These are phyloP conservation scores for Globisporangium canariense DNA, from an alignment of 352 stramenopile genomes.

Conservation along the genomic window DNA sequence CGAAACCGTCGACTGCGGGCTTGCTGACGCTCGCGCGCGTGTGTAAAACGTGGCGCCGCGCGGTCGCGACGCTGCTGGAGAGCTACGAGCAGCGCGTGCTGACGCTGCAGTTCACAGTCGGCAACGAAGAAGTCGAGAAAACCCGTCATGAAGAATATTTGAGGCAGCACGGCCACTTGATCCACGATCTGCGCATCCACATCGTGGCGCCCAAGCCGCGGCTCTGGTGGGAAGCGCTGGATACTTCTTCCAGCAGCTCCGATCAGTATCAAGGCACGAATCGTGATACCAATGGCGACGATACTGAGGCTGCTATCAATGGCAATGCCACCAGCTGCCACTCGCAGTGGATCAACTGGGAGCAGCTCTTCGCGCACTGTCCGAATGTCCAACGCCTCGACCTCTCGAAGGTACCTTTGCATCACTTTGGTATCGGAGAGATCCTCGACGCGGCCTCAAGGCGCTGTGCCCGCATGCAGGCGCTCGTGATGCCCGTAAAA, in stretches of 20 bases:
- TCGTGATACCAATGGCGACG: neutral
- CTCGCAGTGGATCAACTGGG: constrained; percentile 46
- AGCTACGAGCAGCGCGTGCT: constrained; percentile 21
- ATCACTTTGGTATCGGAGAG: constrained; percentile 39
- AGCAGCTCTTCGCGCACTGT: constrained; percentile 25
- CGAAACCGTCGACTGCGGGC: constrained; percentile 22
- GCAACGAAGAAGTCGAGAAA: constrained; percentile 25
- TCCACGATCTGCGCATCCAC: constrained; percentile 31
- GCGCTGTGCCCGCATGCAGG: constrained; percentile 29
- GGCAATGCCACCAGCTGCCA: neutral
- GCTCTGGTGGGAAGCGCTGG: constrained; percentile 32
- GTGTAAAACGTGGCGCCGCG: constrained; percentile 27
- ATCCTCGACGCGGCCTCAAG: constrained; percentile 31
- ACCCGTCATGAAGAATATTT: constrained; percentile 17
- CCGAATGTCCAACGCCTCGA: constrained; percentile 42
- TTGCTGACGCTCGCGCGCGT: constrained; percentile 30
- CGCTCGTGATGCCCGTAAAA: constrained; percentile 37
- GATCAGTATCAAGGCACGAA: neutral
- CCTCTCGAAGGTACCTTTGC: constrained; percentile 33
- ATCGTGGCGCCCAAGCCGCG: constrained; percentile 22
- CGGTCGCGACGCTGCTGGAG: constrained; percentile 17
- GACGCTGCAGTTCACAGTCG: constrained; percentile 27
- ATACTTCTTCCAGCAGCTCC: constrained; percentile 4
- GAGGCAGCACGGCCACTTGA: constrained; percentile 10
- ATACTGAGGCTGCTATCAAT: neutral